Conservation (phyloP, 2,329 filamentous ascomycete genomes). For the Pseudogymnoascus sp. region DNA sequence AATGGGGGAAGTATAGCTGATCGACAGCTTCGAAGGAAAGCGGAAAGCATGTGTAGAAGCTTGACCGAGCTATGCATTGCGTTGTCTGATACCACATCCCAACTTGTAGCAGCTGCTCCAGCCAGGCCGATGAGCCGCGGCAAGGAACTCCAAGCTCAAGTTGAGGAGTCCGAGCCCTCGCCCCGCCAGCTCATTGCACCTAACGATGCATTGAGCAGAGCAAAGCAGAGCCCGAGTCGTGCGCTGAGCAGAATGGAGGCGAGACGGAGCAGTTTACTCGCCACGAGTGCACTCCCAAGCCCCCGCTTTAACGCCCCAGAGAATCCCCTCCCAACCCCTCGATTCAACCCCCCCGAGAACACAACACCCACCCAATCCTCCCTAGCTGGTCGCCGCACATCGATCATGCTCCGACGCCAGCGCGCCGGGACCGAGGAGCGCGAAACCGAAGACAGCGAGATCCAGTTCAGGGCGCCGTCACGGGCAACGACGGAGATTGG, state of each 20-base stretch:
- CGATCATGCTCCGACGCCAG: slow-evolving; percentile 39
- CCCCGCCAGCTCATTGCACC: background rate
- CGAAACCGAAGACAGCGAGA: slow-evolving; percentile 40
- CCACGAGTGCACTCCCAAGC: slow-evolving; percentile 24
- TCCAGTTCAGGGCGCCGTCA: slow-evolving; percentile 49
- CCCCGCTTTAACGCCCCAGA: slow-evolving; percentile 25
- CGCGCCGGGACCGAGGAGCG: slow-evolving; percentile 27
- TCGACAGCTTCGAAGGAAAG: slow-evolving; percentile 79
- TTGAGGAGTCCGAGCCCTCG: background rate
- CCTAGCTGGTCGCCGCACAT: slow-evolving; percentile 48
- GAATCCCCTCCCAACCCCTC: slow-evolving; percentile 27
- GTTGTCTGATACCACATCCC: slow-evolving; percentile 48
- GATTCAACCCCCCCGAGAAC: slow-evolving; percentile 24
- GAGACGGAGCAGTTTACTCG: slow-evolving; percentile 28
- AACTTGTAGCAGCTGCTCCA: slow-evolving; percentile 9
- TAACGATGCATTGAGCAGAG: background rate
- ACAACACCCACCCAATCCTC: slow-evolving; percentile 36
- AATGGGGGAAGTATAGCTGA: slow-evolving; percentile 46
- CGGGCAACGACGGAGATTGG: slow-evolving; percentile 52
- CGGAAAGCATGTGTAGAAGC: slow-evolving; percentile 86
- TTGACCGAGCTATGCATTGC: slow-evolving; percentile 88
- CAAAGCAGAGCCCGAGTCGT: slow-evolving; percentile 16
- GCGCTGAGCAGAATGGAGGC: slow-evolving; percentile 28
- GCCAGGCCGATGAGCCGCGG: slow-evolving; percentile 17
- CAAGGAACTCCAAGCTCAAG: background rate